Conservation (phyloP, 2,329 filamentous ascomycete genomes). For the Tolypocladium tropicale region DNA sequence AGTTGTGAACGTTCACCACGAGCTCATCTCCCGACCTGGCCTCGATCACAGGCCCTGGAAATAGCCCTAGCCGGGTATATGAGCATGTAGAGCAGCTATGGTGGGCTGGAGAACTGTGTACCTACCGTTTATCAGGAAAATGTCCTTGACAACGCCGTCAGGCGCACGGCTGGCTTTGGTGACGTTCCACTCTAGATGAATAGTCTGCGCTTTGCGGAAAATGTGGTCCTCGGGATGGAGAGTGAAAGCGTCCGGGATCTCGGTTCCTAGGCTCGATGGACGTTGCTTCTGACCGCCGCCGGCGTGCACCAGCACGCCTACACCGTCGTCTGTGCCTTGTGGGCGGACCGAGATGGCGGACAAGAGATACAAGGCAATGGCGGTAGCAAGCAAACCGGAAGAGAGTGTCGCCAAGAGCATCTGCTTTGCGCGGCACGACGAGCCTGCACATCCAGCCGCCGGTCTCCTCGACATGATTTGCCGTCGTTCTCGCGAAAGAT, state of each 20-base stretch:
- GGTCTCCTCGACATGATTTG: background rate
- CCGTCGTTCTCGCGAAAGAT: background rate
- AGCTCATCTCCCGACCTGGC: slow-evolving; percentile 32
- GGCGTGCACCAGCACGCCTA: background rate
- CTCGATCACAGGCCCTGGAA: slow-evolving; percentile 33
- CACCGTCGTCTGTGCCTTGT: background rate
- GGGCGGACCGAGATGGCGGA: background rate
- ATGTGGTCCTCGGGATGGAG: slow-evolving; percentile 32
- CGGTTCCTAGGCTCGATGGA: background rate
- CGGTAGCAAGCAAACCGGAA: background rate
- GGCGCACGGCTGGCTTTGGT: slow-evolving; percentile 26
- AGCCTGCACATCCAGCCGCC: background rate
- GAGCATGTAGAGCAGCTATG: too few species aligned
- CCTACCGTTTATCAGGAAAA: slow-evolving; percentile 39
- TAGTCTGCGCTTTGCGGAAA: slow-evolving; percentile 20
- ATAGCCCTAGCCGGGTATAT: slow-evolving; percentile 17
- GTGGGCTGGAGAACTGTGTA: too few species aligned
- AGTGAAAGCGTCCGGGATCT: slow-evolving; percentile 2
- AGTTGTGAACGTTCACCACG: slow-evolving; percentile 28
- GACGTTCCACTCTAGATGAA: slow-evolving; percentile 27
- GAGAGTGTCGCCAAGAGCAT: background rate
- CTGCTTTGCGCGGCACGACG: background rate
- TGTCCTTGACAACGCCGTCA: slow-evolving; percentile 38
- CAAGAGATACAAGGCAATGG: background rate
- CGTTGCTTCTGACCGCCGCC: background rate